phyloP scores from a whole-genome alignment of 257 asterid species.

The Lycium ferocissimum region DNA sequence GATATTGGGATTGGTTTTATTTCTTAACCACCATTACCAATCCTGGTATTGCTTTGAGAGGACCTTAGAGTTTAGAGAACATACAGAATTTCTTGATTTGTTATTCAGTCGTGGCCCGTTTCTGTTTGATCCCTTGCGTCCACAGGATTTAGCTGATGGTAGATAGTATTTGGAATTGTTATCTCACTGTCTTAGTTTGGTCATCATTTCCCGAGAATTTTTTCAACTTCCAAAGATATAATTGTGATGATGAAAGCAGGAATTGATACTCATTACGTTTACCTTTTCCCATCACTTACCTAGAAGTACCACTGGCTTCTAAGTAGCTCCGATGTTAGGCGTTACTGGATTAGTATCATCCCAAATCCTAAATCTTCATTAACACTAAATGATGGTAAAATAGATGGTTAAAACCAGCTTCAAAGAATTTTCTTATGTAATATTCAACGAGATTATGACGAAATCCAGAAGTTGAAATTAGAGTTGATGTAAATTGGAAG shows the following conservation, averaged over 20 bases:
- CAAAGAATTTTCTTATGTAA: background rate
- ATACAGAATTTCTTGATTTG: background rate
- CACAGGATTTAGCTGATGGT: background rate
- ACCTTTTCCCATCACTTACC: background rate
- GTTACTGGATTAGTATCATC: background rate
- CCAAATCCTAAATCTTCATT: background rate
- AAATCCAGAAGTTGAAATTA: background rate
- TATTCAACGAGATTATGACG: background rate
- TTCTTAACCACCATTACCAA: background rate
- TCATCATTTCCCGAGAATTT: background rate
- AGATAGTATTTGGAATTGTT: background rate
- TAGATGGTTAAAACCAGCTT: conserved; percentile 1
- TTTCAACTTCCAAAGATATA: background rate
- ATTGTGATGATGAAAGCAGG: background rate
- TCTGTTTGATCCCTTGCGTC: background rate
- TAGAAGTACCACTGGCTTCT: background rate
- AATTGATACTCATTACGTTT: background rate
- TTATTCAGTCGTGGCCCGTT: background rate
- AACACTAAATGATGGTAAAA: background rate
- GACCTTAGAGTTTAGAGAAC: background rate
- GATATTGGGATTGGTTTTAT: background rate
- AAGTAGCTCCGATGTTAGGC: background rate
- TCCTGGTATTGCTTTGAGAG: background rate
- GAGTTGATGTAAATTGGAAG: background rate
- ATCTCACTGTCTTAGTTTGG: background rate